phyloP scores from a whole-genome alignment of 371 early-diverging fungal species.

The Mucor saturninus region DNA sequence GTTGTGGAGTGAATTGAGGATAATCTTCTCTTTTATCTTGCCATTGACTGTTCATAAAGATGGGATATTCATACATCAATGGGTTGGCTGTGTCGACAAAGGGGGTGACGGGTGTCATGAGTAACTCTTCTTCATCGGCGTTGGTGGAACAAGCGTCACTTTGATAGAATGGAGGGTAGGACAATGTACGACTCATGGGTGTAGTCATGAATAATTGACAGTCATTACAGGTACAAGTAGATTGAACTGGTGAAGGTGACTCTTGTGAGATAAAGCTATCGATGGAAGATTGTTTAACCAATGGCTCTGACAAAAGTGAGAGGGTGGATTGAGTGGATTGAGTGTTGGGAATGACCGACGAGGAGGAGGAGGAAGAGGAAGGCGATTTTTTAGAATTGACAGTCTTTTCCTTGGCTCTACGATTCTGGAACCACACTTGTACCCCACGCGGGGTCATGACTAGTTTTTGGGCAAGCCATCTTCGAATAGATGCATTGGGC shows the following conservation, averaged over 20 bases:
- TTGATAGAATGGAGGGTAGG: slow-evolving; percentile 21
- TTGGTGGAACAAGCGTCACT: slow-evolving; percentile 22
- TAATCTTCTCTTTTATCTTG: neutral
- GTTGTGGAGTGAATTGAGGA: slow-evolving; percentile 1
- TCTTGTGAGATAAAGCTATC: neutral
- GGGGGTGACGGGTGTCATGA: slow-evolving; percentile 34
- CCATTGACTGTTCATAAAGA: slow-evolving; percentile 14
- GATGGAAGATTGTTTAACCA: slow-evolving; percentile 4
- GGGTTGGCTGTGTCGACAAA: slow-evolving; percentile 13
- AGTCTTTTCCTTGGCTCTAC: slow-evolving; percentile 78
- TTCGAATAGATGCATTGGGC: slow-evolving; percentile 68
- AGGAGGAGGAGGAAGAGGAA: neutral
- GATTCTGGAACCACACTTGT: slow-evolving; percentile 98
- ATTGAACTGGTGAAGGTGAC: neutral
- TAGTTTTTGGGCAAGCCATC: slow-evolving; percentile 70
- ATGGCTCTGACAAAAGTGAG: slow-evolving; percentile 5
- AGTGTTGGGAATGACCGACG: neutral
- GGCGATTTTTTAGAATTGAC: slow-evolving; percentile 7
- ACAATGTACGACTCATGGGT: slow-evolving; percentile 29
- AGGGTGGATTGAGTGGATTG: neutral
- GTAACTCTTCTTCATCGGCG: slow-evolving; percentile 29
- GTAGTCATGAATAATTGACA: slow-evolving; percentile 15
- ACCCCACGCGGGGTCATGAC: slow-evolving; percentile 89
- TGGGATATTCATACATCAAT: slow-evolving; percentile 11
- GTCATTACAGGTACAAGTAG: slow-evolving; percentile 13